Evolutionary conservation across 2,329 filamentous ascomycete species (phyloP), one percentile per base, ranked within the genome.

Genomic region (Aspergillus spinulosporus): DNA sequence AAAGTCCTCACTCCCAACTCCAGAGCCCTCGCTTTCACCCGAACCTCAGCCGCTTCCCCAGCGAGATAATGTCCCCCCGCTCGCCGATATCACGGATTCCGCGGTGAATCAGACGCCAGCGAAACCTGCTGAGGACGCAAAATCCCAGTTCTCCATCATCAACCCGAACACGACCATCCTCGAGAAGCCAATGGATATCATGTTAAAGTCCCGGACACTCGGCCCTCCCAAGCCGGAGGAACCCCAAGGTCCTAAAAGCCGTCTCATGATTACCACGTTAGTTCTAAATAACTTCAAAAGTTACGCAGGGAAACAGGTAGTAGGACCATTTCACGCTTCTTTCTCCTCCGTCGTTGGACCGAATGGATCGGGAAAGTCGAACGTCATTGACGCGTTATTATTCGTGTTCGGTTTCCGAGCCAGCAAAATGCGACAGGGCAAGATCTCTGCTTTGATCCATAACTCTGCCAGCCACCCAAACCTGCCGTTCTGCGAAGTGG

Each of bases 331-430:
- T 72, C 94, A 99, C 72, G 84, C 90, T 1, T 99, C 94, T 0
- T 99, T 99, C 76, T 97, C 94, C 1, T 97, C 94, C 0, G 94
- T 99, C 2, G 94, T 99, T 7, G 95, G 94, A 0, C 94, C 95
- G 49, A 99, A 99, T 72, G 94, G 94, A 59, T 99, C 94, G 7
- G 94, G 94, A 57, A 99, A 99, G 73, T 97, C 94, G 21, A 99
- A 99, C 67, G 95, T 99, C 60, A 99, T 99, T 70, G 94, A 99
- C 75, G 97, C 94, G 2, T 79, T 99, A 29, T 84, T 99, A 0
- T 99, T 99, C 68, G 94, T 99, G n/a, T 99, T 99, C 70, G 94
- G 95, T 52, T 99, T 99, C 78, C 88, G 94, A 58, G 94, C 94
- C 42, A 97, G 93, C 81, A 99, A 99, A 77, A 99, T 99, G 94